Evolutionary conservation across 495 filamentous ascomycete genomes (phyloP).

Genomic region (Beverwykella pulmonaria): DNA sequence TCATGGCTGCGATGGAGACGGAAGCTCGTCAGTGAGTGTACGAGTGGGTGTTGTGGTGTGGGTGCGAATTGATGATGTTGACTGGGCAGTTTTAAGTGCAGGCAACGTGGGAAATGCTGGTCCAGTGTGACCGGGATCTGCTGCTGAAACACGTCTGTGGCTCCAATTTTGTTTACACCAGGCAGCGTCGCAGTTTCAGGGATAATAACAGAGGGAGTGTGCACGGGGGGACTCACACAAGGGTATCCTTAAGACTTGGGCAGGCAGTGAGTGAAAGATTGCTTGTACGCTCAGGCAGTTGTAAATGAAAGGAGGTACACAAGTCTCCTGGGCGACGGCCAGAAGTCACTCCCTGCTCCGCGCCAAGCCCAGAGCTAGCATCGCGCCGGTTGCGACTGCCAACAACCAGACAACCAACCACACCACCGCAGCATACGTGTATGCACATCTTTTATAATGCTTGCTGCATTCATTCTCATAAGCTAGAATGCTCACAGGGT

Average conservation of each 20-base stretch:
- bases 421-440: too few relatives aligned
- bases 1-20: constrained; percentile 50
- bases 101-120: constrained; percentile 34
- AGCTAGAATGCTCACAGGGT: too few relatives aligned
- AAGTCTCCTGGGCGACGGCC: constrained; percentile 12
- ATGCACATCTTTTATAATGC: too few relatives aligned
- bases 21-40: constrained; percentile 29
- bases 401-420: too few relatives aligned
- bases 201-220: constrained; percentile 7
- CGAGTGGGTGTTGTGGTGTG: constrained; percentile 39
- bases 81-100: constrained; percentile 18
- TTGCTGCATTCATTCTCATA: too few relatives aligned
- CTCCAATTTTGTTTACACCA: constrained; percentile 37
- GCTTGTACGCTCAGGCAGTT: neutral
- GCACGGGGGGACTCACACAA: constrained; percentile 25
- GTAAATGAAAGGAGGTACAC: neutral
- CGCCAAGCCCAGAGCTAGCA: too few relatives aligned
- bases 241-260: neutral
- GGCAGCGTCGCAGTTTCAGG: constrained; percentile 28
- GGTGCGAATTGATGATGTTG: constrained; percentile 15
- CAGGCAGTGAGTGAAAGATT: neutral
- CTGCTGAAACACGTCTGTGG: constrained; percentile 39
- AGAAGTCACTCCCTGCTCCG: neutral
- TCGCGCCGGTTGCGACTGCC: too few relatives aligned
- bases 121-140: constrained; percentile 37